A percentile compares a stretch with the other conserved stretches of the same genome.
Conservation (phyloP, 1,139 yeast species). For the Candida albicans region DNA sequence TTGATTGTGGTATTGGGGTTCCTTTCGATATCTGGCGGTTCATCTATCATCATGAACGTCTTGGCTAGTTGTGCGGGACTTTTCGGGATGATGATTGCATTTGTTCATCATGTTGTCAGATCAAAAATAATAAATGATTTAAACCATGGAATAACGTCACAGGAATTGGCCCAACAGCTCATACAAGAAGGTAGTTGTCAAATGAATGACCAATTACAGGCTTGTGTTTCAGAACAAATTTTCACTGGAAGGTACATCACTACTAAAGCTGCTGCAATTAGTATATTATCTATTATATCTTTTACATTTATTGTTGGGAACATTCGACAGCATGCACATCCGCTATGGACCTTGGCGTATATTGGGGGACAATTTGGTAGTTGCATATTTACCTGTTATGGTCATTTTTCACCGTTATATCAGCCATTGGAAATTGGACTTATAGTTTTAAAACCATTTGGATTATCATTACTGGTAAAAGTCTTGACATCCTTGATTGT, state of each 20-base stretch:
- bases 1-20: conserved; percentile 31
- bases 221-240: conserved; percentile 24
- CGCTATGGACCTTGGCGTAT: conserved; percentile 22
- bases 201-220: conserved; percentile 15
- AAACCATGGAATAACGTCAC: conserved; percentile 26
- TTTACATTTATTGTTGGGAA: conserved; percentile 27
- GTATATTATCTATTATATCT: conserved; percentile 25
- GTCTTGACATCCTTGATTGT: conserved; percentile 22
- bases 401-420: conserved; percentile 30
- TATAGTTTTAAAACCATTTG: conserved; percentile 25
- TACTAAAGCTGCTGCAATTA: conserved; percentile 27
- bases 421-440: conserved; percentile 23
- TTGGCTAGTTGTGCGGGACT: conserved; percentile 19
- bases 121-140: conserved; percentile 26
- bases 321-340: conserved; percentile 21
- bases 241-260: conserved; percentile 32
- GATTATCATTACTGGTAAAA: conserved; percentile 24
- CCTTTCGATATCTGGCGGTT: conserved; percentile 30
- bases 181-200: conserved; percentile 32
- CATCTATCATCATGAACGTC: conserved; percentile 22
- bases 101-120: conserved; percentile 28
- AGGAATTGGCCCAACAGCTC: conserved; percentile 18
- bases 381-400: conserved; percentile 26
- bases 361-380: conserved; percentile 25
- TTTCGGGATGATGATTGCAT: conserved; percentile 21